Base-by-base conservation (phyloP, 768 basidiomycete species). In the Suillus fuscotomentosus region DNA sequence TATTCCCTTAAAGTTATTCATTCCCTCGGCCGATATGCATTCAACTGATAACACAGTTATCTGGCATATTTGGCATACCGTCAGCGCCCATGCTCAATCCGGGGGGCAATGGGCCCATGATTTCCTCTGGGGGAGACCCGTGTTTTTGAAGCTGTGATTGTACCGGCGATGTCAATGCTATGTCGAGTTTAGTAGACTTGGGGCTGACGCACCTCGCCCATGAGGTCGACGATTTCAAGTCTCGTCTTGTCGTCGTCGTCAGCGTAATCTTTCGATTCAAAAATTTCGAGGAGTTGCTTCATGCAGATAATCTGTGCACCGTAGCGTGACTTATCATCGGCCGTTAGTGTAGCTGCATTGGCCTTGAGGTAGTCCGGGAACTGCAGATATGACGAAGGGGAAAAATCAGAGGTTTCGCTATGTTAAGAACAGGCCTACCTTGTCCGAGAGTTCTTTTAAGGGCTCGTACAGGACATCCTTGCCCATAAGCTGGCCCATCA, bases 71-170 rank as follows among this genome's bases (percentile, higher is more conserved):
- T 5, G 84, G 86, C 64, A 82, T 71, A 14, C 87, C 88, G 59
- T 90, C 88, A 2, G 79, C 55, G 0, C 84, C 86, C 31, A 88
- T 66, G 8, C 77, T 80, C 36, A 86, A 75, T n/a, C 90, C 91
- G 3, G 90, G 84, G 0, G 94, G 94, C 56, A 95, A 79, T 0
- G 87, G 84, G 1, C 92, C 94, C 90, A 95, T 94, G 59, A 95
- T 83, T 69, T 92, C 91, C 22, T 84, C 71, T 3, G 94, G 94
- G 0, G 92, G 94, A 4, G 89, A 84, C 7, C 94, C 93, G 62
- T 86, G 82, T 3, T 80, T 78, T 82, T 95, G 93, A 83, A 95
- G 88, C 91, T 93, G 66, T n/a, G 39, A 60, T 57, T 24, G 8
- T 39, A 24, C 38, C 39, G 2, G 24, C 3, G 42, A 59, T 59